A percentile compares a stretch with the other conserved stretches of the same genome.
Conservation (phyloP, 2,329 filamentous ascomycete species). For the Geoglossum cookeanum region DNA sequence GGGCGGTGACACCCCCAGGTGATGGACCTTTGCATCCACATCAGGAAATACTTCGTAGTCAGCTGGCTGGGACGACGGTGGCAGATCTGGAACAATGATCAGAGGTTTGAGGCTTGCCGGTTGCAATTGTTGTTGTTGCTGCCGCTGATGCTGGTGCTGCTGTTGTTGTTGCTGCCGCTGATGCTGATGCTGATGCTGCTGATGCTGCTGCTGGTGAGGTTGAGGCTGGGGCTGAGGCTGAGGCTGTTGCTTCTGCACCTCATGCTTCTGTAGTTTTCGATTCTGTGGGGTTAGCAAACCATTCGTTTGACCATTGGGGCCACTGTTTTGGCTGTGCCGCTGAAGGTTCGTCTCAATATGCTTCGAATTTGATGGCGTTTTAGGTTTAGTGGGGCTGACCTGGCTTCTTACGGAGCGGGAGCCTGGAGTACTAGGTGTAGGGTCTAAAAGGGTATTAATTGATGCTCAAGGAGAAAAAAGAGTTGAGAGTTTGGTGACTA, state of each 20-base stretch:
- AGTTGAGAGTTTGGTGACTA: not conserved
- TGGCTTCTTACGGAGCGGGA: conserved; percentile 9
- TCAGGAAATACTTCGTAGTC: conserved; percentile 2
- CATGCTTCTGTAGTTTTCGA: no score
- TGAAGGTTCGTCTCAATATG: not conserved
- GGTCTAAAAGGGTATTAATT: conserved; percentile 15
- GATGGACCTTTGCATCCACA: conserved; percentile 9
- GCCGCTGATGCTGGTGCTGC: no score
- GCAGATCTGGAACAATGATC: conserved; percentile 29
- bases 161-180: no score
- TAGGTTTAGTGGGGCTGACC: not conserved
- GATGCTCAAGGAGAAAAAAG: conserved; percentile 2
- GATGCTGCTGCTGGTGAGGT: no score
- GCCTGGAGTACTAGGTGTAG: conserved; percentile 13
- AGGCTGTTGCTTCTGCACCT: no score
- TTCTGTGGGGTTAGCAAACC: not conserved
- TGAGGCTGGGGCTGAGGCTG: no score
- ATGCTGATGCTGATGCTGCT: no score
- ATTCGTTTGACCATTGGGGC: not conserved
- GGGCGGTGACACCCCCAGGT: conserved; percentile 15
- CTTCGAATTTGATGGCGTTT: not conserved
- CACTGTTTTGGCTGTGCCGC: not conserved
- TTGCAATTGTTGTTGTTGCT: not conserved
- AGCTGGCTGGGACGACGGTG: conserved; percentile 10
- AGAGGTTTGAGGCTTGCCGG: conserved; percentile 11